A percentile compares a stretch with the other conserved stretches of the same genome.
Conservation (phyloP, 129 eudicot genomes). For the Calendula officinalis region DNA sequence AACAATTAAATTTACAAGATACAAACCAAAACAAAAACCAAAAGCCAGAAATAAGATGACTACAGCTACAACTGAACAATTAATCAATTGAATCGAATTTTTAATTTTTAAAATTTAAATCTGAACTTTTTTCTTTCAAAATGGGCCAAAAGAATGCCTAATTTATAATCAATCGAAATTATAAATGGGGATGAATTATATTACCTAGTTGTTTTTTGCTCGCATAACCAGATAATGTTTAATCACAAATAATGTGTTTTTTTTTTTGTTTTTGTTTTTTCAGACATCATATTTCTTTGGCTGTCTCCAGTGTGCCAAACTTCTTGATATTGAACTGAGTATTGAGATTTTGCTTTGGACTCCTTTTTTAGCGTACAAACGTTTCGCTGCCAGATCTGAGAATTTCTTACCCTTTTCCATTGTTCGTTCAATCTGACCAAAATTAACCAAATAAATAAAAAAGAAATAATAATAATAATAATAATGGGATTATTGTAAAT, state of each 20-base stretch:
- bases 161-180: constrained; percentile 21
- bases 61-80: constrained; percentile 40
- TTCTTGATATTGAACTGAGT: constrained; percentile 60
- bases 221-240: constrained; percentile 34
- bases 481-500: neutral
- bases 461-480: neutral
- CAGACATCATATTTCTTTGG: constrained; percentile 78
- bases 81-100: constrained; percentile 43
- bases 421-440: constrained; percentile 69
- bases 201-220: constrained; percentile 20
- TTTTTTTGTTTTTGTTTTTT: constrained; percentile 11
- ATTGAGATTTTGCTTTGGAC: constrained; percentile 52
- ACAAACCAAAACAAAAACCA: constrained; percentile 25
- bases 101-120: neutral
- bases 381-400: constrained; percentile 88
- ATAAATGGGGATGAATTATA: constrained; percentile 29
- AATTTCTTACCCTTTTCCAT: constrained; percentile 77
- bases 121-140: constrained; percentile 4
- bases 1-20: constrained; percentile 38
- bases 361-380: constrained; percentile 62
- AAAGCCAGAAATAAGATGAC: constrained; percentile 28
- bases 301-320: constrained; percentile 70
- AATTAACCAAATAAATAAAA: neutral
- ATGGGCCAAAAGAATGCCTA: constrained; percentile 36
- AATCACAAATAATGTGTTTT: constrained; percentile 20